phyloP scores from a whole-genome alignment of 129 eudicot genomes.

The Flaveria ramosissima region DNA sequence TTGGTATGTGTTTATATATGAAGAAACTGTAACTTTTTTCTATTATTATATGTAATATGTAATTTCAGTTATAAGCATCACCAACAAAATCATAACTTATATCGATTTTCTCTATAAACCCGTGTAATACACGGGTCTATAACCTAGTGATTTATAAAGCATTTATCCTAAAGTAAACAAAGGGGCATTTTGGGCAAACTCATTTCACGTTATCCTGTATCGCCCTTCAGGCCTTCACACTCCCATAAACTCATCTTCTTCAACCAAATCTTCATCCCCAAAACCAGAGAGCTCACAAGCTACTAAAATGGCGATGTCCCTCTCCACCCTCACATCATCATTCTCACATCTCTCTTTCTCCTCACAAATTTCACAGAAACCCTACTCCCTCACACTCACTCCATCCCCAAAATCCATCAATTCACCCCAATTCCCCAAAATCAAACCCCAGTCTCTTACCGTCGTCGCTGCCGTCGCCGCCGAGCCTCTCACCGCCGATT shows the following conservation, averaged over 20 bases:
- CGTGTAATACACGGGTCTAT: too few relatives aligned
- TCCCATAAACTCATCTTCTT: conserved; percentile 14
- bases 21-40: too few relatives aligned
- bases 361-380: conserved; percentile 64
- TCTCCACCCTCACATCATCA: conserved; percentile 65
- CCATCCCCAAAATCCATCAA: conserved; percentile 27
- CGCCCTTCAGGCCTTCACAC: background rate
- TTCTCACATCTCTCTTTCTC: conserved; percentile 74
- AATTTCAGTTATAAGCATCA: too few relatives aligned
- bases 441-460: conserved; percentile 38
- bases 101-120: too few relatives aligned
- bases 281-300: background rate
- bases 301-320: conserved; percentile 53
- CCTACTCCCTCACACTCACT: conserved; percentile 36
- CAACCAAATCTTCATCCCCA: conserved; percentile 17
- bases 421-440: conserved; percentile 8
- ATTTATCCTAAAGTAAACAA: background rate
- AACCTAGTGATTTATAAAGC: too few relatives aligned
- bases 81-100: too few relatives aligned
- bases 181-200: conserved; percentile 31
- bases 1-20: too few relatives aligned
- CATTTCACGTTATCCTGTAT: conserved; percentile 32
- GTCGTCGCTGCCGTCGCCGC: conserved; percentile 43
- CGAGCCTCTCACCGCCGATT: conserved; percentile 37
- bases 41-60: too few relatives aligned